Evolutionary conservation across 2,329 filamentous ascomycete genomes (phyloP).

Genomic region (Torrubiella hemipterigena): DNA sequence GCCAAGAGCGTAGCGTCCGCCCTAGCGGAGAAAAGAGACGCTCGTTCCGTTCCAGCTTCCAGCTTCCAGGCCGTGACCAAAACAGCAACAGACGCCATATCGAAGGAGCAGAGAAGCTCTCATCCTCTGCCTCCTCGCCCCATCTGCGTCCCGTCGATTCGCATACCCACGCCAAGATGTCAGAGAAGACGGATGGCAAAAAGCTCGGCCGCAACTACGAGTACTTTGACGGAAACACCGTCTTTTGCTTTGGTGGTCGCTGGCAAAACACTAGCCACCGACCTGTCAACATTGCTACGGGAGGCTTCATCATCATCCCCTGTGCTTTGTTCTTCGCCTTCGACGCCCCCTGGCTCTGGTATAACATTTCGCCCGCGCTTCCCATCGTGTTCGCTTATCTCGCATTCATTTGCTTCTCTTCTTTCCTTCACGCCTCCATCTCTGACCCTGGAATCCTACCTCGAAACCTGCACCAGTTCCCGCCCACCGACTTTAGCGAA

Average conservation of each 20-base stretch:
- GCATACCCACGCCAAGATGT: constrained; percentile 14
- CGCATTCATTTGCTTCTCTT: constrained; percentile 83
- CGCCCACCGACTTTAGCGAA: constrained; percentile 60
- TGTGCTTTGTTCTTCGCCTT: constrained; percentile 73
- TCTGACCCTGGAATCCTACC: constrained; percentile 94
- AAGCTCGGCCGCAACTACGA: constrained; percentile 66
- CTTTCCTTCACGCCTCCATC: constrained; percentile 83
- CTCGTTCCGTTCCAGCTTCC: constrained; percentile 67
- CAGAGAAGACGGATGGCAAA: constrained; percentile 11
- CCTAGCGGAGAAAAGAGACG: constrained; percentile 55
- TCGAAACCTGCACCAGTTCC: constrained; percentile 81
- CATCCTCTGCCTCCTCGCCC: constrained; percentile 68
- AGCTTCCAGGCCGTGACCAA: constrained; percentile 43
- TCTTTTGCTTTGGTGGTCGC: constrained; percentile 78
- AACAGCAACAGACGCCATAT: constrained; percentile 42
- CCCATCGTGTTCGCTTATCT: constrained; percentile 85
- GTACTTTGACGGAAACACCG: constrained; percentile 87
- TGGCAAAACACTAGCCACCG: constrained; percentile 79
- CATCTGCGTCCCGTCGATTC: constrained; percentile 40
- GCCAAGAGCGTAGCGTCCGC: constrained; percentile 27
- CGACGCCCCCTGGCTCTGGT: constrained; percentile 77
- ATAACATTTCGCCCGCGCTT: constrained; percentile 74
- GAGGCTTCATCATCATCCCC: constrained; percentile 66
- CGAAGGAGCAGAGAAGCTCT: constrained; percentile 69
- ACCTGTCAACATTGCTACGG: constrained; percentile 83